A percentile compares a stretch with the other conserved stretches of the same genome.
Evolutionary conservation across 1,284 basidiomycete genomes (phyloP).

Genomic region (Malassezia slooffiae): DNA sequence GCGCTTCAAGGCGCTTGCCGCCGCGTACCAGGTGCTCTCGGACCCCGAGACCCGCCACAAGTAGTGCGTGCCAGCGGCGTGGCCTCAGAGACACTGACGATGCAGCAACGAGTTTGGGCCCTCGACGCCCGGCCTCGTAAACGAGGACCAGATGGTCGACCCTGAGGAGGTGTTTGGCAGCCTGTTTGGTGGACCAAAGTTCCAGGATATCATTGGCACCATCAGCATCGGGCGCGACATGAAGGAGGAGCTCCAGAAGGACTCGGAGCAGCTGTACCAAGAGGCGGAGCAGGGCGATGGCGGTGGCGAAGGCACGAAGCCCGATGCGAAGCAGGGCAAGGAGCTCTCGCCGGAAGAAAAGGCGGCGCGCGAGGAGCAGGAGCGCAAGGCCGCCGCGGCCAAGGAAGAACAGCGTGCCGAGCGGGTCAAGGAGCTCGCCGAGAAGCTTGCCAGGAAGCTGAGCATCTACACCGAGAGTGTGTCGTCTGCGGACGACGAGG

Average conservation of each 20-base stretch:
- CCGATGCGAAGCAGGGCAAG: constrained; percentile 37
- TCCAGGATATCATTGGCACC: constrained; percentile 68
- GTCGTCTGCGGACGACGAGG: constrained; percentile 58
- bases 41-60: constrained; percentile 73
- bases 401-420: constrained; percentile 69
- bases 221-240: constrained; percentile 83
- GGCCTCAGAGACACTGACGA: not conserved
- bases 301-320: constrained; percentile 2
- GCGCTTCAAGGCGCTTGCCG: constrained; percentile 52
- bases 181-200: constrained; percentile 59
- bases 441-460: constrained; percentile 73
- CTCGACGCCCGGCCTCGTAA: constrained; percentile 36
- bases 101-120: constrained; percentile 62
- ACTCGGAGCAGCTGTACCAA: constrained; percentile 55
- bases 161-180: constrained; percentile 71
- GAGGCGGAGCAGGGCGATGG: constrained; percentile 23
- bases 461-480: constrained; percentile 86
- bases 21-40: constrained; percentile 59
- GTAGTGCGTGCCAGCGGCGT: constrained; percentile 50
- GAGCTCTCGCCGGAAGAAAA: constrained; percentile 67
- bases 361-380: constrained; percentile 64
- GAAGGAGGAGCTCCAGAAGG: constrained; percentile 93
- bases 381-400: constrained; percentile 55
- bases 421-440: constrained; percentile 69
- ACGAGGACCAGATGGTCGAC: constrained; percentile 51